Conservation (phyloP, 169 alveolate species). For the Plasmodium gallinaceum region DNA sequence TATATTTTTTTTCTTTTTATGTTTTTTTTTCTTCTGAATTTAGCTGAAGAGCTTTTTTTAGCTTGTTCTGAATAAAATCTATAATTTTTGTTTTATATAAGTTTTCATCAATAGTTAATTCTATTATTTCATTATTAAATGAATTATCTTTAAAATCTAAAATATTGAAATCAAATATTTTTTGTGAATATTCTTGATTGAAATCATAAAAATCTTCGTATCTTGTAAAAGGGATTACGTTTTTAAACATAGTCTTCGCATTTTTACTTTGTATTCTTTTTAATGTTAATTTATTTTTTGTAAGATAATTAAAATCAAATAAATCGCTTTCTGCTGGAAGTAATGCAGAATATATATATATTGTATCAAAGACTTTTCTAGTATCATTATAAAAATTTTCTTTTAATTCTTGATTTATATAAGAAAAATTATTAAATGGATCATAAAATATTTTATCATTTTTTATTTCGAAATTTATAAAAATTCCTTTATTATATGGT, state of each 20-base stretch:
- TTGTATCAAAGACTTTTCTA: conserved; percentile 14
- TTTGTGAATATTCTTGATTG: neutral
- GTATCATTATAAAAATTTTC: conserved; percentile 10
- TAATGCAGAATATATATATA: conserved; percentile 63
- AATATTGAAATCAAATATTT: conserved; percentile 4
- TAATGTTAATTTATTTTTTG: conserved; percentile 60
- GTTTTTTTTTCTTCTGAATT: conserved; percentile 31
- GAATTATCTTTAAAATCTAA: conserved; percentile 13
- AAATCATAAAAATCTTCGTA: conserved; percentile 34
- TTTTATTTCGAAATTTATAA: conserved; percentile 24
- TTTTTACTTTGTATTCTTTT: conserved; percentile 17
- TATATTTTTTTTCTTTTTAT: neutral
- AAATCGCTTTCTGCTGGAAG: conserved; percentile 70
- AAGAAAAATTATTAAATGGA: neutral
- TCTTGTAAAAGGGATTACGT: conserved; percentile 42
- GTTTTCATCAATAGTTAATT: neutral
- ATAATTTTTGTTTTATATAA: conserved; percentile 22
- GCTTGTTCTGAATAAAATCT: conserved; percentile 21
- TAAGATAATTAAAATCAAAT: conserved; percentile 14
- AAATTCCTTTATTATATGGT: conserved; percentile 64
- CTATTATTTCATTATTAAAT: neutral
- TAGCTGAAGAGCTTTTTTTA: conserved; percentile 10
- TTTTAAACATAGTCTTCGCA: conserved; percentile 30
- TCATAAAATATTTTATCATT: conserved; percentile 21
- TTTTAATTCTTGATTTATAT: conserved; percentile 4